Evolutionary conservation across 2,329 filamentous ascomycete genomes (phyloP), one percentile per base, ranked within the genome.

Genomic region (Aspergillus japonicus): DNA sequence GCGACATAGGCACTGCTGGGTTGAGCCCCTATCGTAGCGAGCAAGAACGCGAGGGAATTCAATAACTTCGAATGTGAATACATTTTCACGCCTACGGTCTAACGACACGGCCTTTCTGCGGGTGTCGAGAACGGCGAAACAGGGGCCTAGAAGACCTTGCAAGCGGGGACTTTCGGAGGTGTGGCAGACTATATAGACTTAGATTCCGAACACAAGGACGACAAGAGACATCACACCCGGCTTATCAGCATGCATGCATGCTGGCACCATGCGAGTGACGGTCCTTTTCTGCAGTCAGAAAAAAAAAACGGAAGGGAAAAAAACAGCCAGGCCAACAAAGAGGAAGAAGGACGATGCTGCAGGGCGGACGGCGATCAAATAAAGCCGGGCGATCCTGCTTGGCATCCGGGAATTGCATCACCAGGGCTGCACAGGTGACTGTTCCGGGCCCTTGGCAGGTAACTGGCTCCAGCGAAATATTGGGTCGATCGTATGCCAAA

Each of bases 1-100:
- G 68, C 61, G 12, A 71, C 64, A 44, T 67, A 62, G 10, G 51
- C 64, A 12, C 39, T 6, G 5, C 39, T 16, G 14, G 39, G 39
- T 6, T 1, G 39, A 8, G 16, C 16, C 16, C 39, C 39, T 8
- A 44, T 5, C 0, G 39, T 16, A 6, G 16, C 39, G 16, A 44
- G 39, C 16, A 19, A 44, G 39, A 44, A 44, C 14, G 39, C 1
- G 16, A 44, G 16, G 39, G 39, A 19, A 8, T 16, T 44, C 14
- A 35, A 35, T 5, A 35, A 10, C 12, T 35, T 35, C 4, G 33
- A 16, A 35, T 35, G 4, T 16, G 39, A 44, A 19, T 44, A 6
- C 39, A 44, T 44, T 19, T 16, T 14, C 16, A 19, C 39, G 14
- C n/a, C 16, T 19, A 44, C n/a, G 6, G 16, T 19, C 16, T 16